Base-by-base conservation (phyloP, 2,329 filamentous ascomycete species). In the Pestalotiopsis sp. region DNA sequence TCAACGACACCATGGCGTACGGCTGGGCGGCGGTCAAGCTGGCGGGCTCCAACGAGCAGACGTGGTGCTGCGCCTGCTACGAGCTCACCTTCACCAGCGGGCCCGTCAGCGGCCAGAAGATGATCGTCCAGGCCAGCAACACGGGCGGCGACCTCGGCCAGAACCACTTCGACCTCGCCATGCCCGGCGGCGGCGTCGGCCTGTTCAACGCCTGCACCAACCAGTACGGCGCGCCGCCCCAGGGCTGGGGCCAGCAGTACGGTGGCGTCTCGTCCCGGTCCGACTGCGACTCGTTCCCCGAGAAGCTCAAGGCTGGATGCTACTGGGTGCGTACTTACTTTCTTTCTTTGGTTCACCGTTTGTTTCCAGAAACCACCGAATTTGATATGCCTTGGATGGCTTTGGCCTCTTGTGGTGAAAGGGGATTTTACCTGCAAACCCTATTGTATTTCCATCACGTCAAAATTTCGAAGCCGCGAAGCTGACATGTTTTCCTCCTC, bases 31-130 rank as follows among this genome's bases (percentile, higher is more conserved):
- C 90, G 13, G 88, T 88, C 9, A 83, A 81, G 64, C 83, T 92
- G 71, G 75, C 77, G 2, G 87, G 87, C 25, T 83, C 84, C 56
- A 85, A 81, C 2, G 90, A 92, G 77, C 80, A 82, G 1, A 83
- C 79, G n/a, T 91, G 88, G 87, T 92, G 90, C 80, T 92, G 90
- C 79, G 84, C 77, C 23, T 90, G 88, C 80, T 90, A 89, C 76
- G 85, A 89, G 78, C 79, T 90, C 67, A 88, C 87, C 13, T 89
- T 90, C 75, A 89, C 86, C 12, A 84, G 82, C 75, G 85, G 84
- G 5, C 77, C 84, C 1, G 81, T 88, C 20, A 73, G 76, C 58
- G 87, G 87, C 64, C 89, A 90, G 81, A 88, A 83, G 75, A 85
- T 90, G 83, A 82, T 90, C 56, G 84, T 90, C 39, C 88, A 90